phyloP scores from a whole-genome alignment of 2,329 filamentous ascomycete species.

The Talaromyces marneffei region DNA sequence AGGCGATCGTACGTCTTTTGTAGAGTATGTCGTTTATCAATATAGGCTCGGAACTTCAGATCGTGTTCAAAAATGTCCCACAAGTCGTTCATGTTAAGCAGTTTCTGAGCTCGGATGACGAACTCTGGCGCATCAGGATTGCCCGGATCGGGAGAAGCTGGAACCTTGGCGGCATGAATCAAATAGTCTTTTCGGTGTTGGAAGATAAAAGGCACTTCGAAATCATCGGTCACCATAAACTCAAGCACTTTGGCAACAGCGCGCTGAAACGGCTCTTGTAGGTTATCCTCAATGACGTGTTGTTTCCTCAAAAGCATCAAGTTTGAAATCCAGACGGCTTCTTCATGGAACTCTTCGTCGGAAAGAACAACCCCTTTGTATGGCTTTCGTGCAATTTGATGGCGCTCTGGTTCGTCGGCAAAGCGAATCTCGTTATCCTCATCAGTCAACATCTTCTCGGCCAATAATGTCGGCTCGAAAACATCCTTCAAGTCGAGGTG shows the following conservation, averaged over 20 bases:
- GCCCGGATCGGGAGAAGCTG: constrained; percentile 55
- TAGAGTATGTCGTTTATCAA: constrained; percentile 85
- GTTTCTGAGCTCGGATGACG: constrained; percentile 72
- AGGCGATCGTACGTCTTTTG: constrained; percentile 73
- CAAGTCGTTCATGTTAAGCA: constrained; percentile 85
- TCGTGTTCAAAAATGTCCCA: constrained; percentile 95
- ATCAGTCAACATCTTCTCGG: constrained; percentile 90
- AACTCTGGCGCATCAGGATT: constrained; percentile 68
- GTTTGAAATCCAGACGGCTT: constrained; percentile 85
- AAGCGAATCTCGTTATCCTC: constrained; percentile 88
- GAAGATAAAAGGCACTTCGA: constrained; percentile 95
- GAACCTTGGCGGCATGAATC: constrained; percentile 75
- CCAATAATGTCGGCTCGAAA: constrained; percentile 91
- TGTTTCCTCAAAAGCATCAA: constrained; percentile 85
- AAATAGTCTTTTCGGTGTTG: constrained; percentile 97
- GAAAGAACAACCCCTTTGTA: constrained; percentile 78
- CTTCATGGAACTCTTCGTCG: constrained; percentile 81
- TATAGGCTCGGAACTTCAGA: constrained; percentile 85
- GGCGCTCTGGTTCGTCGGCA: constrained; percentile 85
- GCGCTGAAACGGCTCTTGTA: constrained; percentile 77
- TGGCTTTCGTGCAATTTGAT: constrained; percentile 82
- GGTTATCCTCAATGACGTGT: constrained; percentile 53
- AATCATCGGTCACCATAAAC: constrained; percentile 89
- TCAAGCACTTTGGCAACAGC: constrained; percentile 88
- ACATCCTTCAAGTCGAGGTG: constrained; percentile 93